Base-by-base conservation (phyloP, 106 monocot genomes). In the Dendrobium officinale region DNA sequence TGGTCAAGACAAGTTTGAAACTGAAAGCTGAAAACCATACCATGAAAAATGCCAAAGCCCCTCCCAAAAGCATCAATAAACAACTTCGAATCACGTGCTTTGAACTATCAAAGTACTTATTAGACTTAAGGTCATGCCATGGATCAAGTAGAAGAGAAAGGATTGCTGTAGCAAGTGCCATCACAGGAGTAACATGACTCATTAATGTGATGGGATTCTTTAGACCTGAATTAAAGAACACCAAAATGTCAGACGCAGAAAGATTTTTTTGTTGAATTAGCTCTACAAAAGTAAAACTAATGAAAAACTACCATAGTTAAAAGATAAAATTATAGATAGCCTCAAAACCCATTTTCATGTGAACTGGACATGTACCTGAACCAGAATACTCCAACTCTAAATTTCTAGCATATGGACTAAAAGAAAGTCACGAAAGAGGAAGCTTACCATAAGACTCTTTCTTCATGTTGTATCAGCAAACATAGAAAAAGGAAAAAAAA, bases 361-460 rank as follows among this genome's bases (percentile, higher is more conserved):
- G 13, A 37, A 37, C 37, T 37, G 37, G 37, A 37, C 37, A 37
- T 37, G 37, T 37, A 37, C 2, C 37, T 37, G 37, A 37, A 37
- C 37, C 37, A 37, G 37, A 37, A 37, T 37, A 37, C 37, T n/a
- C n/a, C n/a, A n/a, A n/a, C n/a, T n/a, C n/a, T n/a, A n/a, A n/a
- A n/a, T n/a, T n/a, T n/a, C n/a, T n/a, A n/a, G 15, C 58, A 58
- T 58, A 58, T 18, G 58, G 15, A 5, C 0, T 56, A 48, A 27
- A 41, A 73, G 54, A 76, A 48, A 82, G 42, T 5, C 1, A 44
- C 54, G 77, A 85, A 19, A 82, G 15, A 80, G 9, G 75, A 29
- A 77, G 80, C 89, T 88, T 89, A 98, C 97, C 97, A 81, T 92
- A 98, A 41, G 79, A 77, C 66, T 98, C 97, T 98, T 98, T 98